Base-by-base conservation (phyloP, 2,329 filamentous ascomycete species). In the Pseudogymnoascus sp. region DNA sequence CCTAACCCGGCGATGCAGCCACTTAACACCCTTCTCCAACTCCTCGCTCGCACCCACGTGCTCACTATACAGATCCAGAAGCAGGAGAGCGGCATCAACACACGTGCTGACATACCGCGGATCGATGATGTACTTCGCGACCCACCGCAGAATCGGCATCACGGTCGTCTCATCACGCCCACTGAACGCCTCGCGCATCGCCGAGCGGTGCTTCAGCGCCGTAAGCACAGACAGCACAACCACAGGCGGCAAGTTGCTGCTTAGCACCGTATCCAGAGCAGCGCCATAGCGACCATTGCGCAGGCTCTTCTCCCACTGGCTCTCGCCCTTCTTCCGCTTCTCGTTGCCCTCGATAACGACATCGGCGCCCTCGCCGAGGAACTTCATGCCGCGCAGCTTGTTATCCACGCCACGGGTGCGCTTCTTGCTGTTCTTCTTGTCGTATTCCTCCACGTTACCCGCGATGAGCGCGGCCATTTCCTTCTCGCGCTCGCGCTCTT, bases 41-140 rank as follows among this genome's bases (percentile, higher is more conserved):
- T 90, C 86, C 5, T 84, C 80, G 36, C 88, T 92, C 59, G 86
- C 85, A 2, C 85, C 89, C 25, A 92, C 81, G 68, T 91, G 89
- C 72, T 90, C 87, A 31, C 89, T 86, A 74, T 97, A 99, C 38
- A 97, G 79, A 71, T 99, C 93, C 17, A 97, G 78, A 36, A 97
- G 79, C 63, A 92, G 81, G 70, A 95, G 83, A 13, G 88, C 87
- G 21, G 94, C 85, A 74, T 97, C 93, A 25, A 92, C 89, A 70
- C 90, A 92, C 35, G 96, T 78, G 64, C 82, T 83, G 58, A 94
- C 86, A 73, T 94, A 89, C 62, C 90, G 85, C 35, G 93, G 91
- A 72, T 97, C 89, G 39, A 86, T 82, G 68, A 99, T 88, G 75
- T 93, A 85, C 68, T 84, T 87, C 73, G 86, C 85, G 8, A 93